phyloP scores from a whole-genome alignment of 805 yeast genomes.

The Nakazawaea ishiwadae region DNA sequence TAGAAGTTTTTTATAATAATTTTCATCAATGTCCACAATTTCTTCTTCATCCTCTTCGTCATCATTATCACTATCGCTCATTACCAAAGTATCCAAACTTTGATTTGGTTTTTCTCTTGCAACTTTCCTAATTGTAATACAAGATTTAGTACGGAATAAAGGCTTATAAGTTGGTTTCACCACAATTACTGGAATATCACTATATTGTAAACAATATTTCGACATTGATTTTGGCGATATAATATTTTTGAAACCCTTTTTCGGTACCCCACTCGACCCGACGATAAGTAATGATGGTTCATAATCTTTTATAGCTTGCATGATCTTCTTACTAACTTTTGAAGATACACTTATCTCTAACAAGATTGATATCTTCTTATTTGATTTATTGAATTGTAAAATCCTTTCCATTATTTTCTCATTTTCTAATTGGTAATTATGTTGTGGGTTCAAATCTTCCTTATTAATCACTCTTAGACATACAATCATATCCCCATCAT shows the following conservation, averaged over 20 bases:
- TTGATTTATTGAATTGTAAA: slow-evolving; percentile 26
- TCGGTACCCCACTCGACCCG: slow-evolving; percentile 36
- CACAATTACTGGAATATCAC: slow-evolving; percentile 41
- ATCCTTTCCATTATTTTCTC: slow-evolving; percentile 27
- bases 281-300: slow-evolving; percentile 41
- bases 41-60: slow-evolving; percentile 4
- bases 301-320: slow-evolving; percentile 36
- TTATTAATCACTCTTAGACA: slow-evolving; percentile 38
- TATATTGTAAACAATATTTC: slow-evolving; percentile 41
- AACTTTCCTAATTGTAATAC: slow-evolving; percentile 1
- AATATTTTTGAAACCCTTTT: slow-evolving; percentile 35
- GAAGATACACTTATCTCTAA: slow-evolving; percentile 33
- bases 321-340: slow-evolving; percentile 34
- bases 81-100: slow-evolving; percentile 8
- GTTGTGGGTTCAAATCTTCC: slow-evolving; percentile 18
- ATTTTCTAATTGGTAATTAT: slow-evolving; percentile 30
- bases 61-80: neutral
- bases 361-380: slow-evolving; percentile 35
- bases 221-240: slow-evolving; percentile 39
- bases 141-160: neutral
- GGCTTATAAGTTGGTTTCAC: slow-evolving; percentile 34
- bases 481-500: slow-evolving; percentile 42
- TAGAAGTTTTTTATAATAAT: slow-evolving; percentile 6
- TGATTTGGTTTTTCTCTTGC: neutral
- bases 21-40: slow-evolving; percentile 4